Conservation (phyloP, 1,284 basidiomycete species). For the Cutaneotrichosporon cavernicola region DNA sequence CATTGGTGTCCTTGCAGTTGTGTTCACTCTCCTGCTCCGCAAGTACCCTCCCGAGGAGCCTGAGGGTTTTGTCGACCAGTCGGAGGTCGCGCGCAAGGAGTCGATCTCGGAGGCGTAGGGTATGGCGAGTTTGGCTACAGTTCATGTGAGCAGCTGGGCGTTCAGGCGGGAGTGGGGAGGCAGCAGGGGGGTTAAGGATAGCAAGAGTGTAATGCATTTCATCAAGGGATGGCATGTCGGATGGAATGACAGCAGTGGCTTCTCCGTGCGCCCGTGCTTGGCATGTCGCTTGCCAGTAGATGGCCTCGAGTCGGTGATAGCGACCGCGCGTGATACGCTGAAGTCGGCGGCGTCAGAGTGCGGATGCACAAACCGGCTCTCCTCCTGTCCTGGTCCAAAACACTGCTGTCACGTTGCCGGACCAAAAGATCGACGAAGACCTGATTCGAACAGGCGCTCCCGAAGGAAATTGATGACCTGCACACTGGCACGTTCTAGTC, state of each 20-base stretch:
- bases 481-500: not conserved
- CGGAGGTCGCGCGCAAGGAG: not conserved
- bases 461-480: not conserved
- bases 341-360: no score
- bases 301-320: no score
- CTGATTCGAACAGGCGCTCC: conserved; percentile 3
- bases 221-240: no score
- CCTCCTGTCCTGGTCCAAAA: no score
- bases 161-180: not conserved
- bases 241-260: no score
- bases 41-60: conserved; percentile 1
- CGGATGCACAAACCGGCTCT: no score
- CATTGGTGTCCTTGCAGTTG: conserved; percentile 49
- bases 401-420: not conserved
- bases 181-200: no score
- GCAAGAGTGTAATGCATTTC: no score
- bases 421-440: conserved; percentile 2
- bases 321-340: no score
- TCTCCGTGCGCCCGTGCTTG: no score
- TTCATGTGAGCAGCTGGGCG: not conserved
- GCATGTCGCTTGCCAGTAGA: no score
- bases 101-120: not conserved
- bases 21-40: conserved; percentile 42
- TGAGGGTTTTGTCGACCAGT: not conserved
- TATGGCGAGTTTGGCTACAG: not conserved